Percentiles rank a stretch among this genome's conserved stretches.
Conservation (phyloP, 129 eudicot species). For the Scalesia atractyloides region DNA sequence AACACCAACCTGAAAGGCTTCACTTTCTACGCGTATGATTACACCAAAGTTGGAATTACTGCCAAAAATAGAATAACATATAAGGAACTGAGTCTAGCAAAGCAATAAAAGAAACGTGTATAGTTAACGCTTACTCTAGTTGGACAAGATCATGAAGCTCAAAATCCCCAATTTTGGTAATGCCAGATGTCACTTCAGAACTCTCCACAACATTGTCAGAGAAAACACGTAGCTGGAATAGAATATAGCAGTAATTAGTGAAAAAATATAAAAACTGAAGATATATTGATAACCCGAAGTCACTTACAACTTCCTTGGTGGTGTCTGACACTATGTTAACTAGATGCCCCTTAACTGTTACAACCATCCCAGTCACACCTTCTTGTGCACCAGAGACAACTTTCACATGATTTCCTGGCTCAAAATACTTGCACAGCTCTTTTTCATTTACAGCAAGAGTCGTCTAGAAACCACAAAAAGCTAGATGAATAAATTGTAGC, state of each 20-base stretch:
- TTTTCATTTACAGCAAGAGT: slow-evolving; percentile 81
- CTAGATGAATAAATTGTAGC: background rate
- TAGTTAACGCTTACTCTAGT: slow-evolving; percentile 62
- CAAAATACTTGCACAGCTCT: slow-evolving; percentile 97
- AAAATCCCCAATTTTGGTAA: slow-evolving; percentile 83
- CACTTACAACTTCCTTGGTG: slow-evolving; percentile 87
- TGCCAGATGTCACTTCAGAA: slow-evolving; percentile 95
- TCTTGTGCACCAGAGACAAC: slow-evolving; percentile 90
- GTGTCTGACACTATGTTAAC: slow-evolving; percentile 88
- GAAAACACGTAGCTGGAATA: slow-evolving; percentile 77
- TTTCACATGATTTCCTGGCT: slow-evolving; percentile 95
- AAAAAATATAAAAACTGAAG: background rate
- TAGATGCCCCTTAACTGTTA: slow-evolving; percentile 83
- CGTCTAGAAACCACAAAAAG: slow-evolving; percentile 41
- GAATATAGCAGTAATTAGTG: background rate
- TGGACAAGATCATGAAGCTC: slow-evolving; percentile 97
- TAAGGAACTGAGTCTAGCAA: slow-evolving; percentile 23
- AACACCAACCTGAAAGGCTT: slow-evolving; percentile 85
- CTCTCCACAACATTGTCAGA: slow-evolving; percentile 97
- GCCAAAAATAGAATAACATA: slow-evolving; percentile 32
- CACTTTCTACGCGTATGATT: slow-evolving; percentile 94
- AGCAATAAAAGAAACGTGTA: background rate
- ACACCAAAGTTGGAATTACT: slow-evolving; percentile 89
- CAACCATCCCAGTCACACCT: slow-evolving; percentile 96
- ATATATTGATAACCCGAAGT: background rate